Conservation (phyloP, 2,329 filamentous ascomycete genomes). For the Huntiella moniliformis region DNA sequence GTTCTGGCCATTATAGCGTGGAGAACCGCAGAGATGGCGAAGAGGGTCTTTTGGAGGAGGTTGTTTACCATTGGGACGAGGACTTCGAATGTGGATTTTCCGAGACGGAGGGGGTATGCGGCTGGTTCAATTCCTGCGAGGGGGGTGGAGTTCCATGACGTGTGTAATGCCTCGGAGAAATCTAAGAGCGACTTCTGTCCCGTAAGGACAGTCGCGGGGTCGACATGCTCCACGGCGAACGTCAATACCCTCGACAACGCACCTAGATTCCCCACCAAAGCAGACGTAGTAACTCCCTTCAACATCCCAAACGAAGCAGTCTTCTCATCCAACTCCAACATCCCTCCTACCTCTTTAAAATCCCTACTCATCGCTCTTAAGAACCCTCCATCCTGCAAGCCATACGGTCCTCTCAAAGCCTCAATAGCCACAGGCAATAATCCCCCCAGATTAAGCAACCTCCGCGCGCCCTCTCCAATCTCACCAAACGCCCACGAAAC, state of each 20-base stretch:
- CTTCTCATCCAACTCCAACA: constrained; percentile 44
- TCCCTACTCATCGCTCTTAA: constrained; percentile 36
- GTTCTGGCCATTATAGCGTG: constrained; percentile 52
- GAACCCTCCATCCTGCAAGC: constrained; percentile 60
- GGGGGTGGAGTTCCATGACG: constrained; percentile 57
- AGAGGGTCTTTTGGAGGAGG: constrained; percentile 56
- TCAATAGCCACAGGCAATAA: constrained; percentile 52
- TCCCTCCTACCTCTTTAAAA: constrained; percentile 20
- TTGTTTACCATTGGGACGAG: constrained; percentile 60
- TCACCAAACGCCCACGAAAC: constrained; percentile 61
- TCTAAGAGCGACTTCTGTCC: constrained; percentile 42
- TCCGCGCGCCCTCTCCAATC: constrained; percentile 40
- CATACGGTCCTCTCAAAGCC: constrained; percentile 50
- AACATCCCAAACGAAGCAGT: constrained; percentile 43
- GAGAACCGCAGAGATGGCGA: constrained; percentile 55
- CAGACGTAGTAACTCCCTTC: constrained; percentile 37
- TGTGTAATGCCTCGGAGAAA: constrained; percentile 47
- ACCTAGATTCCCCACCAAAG: constrained; percentile 47
- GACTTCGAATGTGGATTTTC: constrained; percentile 42
- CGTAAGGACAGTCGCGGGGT: constrained; percentile 25
- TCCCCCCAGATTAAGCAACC: constrained; percentile 44
- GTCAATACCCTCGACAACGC: constrained; percentile 46
- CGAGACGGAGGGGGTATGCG: constrained; percentile 44
- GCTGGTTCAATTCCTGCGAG: constrained; percentile 53
- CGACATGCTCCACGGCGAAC: constrained; percentile 40